These are phyloP conservation scores for Stagonosporopsis cucurbitacearum DNA, from an alignment of 2,329 filamentous ascomycete species.

Conservation along the genomic window DNA sequence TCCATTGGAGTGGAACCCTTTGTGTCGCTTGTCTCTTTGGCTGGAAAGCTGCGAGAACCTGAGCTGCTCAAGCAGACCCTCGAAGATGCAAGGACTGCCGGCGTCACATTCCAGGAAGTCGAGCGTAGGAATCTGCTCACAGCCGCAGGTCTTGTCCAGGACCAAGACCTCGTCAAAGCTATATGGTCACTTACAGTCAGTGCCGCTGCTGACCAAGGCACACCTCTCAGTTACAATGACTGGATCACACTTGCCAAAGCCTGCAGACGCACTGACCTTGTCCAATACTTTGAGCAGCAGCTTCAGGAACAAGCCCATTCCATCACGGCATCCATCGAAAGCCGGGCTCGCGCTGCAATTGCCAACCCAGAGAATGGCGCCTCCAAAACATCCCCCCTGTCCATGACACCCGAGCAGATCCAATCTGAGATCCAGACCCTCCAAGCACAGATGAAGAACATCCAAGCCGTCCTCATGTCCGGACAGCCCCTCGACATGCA, in stretches of 20 bases:
- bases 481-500: constrained; percentile 46
- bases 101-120: constrained; percentile 29
- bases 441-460: constrained; percentile 34
- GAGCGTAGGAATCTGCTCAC: constrained; percentile 32
- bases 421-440: constrained; percentile 27
- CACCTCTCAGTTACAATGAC: constrained; percentile 32
- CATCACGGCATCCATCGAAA: constrained; percentile 21
- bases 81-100: constrained; percentile 30
- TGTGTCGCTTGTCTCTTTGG: constrained; percentile 39
- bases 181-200: constrained; percentile 39
- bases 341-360: constrained; percentile 7
- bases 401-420: constrained; percentile 28
- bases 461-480: constrained; percentile 42
- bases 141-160: constrained; percentile 37
- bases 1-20: constrained; percentile 27
- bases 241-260: constrained; percentile 46
- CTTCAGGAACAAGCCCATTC: constrained; percentile 34
- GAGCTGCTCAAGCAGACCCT: constrained; percentile 33
- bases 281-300: constrained; percentile 37
- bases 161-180: constrained; percentile 36
- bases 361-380: neutral
- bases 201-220: constrained; percentile 29
- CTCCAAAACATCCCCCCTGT: neutral
- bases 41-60: constrained; percentile 36
- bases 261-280: constrained; percentile 31